Evolutionary conservation across 2,329 filamentous ascomycete species (phyloP).

Genomic region (Botrytis porri): DNA sequence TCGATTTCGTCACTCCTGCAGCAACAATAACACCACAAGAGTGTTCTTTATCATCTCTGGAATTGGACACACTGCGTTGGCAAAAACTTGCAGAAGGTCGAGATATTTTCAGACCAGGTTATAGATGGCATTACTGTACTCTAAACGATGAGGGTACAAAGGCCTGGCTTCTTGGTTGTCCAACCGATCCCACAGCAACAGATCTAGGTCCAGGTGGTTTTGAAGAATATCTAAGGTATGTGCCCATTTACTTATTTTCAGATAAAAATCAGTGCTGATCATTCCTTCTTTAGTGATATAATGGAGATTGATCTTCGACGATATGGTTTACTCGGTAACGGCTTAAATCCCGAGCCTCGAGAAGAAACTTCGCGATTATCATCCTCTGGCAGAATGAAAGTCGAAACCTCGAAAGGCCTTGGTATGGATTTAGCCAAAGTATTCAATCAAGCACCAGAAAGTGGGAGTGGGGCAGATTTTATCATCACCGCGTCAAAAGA

Average conservation of each 20-base stretch:
- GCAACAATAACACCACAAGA: slow-evolving; percentile 82
- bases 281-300: slow-evolving; percentile 60
- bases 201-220: slow-evolving; percentile 67
- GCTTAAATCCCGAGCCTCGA: slow-evolving; percentile 55
- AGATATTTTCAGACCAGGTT: slow-evolving; percentile 88
- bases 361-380: slow-evolving; percentile 49
- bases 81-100: slow-evolving; percentile 91
- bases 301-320: slow-evolving; percentile 89
- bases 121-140: slow-evolving; percentile 97
- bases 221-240: slow-evolving; percentile 76
- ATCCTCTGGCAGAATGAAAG: slow-evolving; percentile 44
- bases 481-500: slow-evolving; percentile 84
- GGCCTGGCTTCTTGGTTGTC: slow-evolving; percentile 93
- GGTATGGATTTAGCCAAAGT: slow-evolving; percentile 81
- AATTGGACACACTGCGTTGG: slow-evolving; percentile 85
- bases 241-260: slow-evolving; percentile 18
- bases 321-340: slow-evolving; percentile 86
- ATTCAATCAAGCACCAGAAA: slow-evolving; percentile 82
- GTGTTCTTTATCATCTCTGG: slow-evolving; percentile 85
- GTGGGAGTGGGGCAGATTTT: slow-evolving; percentile 86
- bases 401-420: slow-evolving; percentile 63
- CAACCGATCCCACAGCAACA: slow-evolving; percentile 65
- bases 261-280: slow-evolving; percentile 25
- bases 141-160: slow-evolving; percentile 94
- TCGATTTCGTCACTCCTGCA: slow-evolving; percentile 92